Evolutionary conservation across 2,329 filamentous ascomycete genomes (phyloP).

Genomic region (Botryotinia narcissicola): DNA sequence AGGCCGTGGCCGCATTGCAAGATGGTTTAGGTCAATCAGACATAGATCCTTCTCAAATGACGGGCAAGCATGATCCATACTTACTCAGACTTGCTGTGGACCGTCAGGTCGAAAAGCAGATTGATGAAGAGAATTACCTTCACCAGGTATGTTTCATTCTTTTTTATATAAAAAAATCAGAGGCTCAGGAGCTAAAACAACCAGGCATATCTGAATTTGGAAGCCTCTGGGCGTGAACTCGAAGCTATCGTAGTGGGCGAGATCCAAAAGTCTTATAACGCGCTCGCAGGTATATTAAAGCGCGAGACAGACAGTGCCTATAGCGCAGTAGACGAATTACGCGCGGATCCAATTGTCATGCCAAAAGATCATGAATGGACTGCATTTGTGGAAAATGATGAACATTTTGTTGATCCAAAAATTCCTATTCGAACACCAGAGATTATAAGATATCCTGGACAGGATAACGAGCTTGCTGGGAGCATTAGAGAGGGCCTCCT

Average conservation of each 20-base stretch:
- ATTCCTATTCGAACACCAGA: conserved; percentile 74
- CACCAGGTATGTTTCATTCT: conserved; percentile 65
- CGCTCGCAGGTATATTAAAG: conserved; percentile 86
- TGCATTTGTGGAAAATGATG: conserved; percentile 74
- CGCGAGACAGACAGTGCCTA: conserved; percentile 84
- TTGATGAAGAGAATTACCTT: conserved; percentile 96
- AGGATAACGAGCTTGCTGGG: conserved; percentile 72
- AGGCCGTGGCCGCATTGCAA: conserved; percentile 75
- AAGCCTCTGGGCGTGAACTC: conserved; percentile 89
- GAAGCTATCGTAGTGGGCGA: conserved; percentile 96
- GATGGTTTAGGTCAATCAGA: conserved; percentile 79
- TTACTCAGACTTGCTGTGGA: conserved; percentile 83
- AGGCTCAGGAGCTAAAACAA: conserved; percentile 29
- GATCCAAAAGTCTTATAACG: conserved; percentile 97
- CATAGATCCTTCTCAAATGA: conserved; percentile 68
- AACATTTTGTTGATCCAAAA: conserved; percentile 83
- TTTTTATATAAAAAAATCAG: not conserved
- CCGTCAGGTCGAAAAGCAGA: conserved; percentile 83
- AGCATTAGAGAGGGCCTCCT: conserved; percentile 89
- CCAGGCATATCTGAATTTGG: conserved; percentile 89
- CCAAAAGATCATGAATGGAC: conserved; percentile 88
- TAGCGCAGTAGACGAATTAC: conserved; percentile 74
- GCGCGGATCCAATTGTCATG: conserved; percentile 84
- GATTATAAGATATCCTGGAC: conserved; percentile 87
- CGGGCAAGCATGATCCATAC: conserved; percentile 89